phyloP scores from a whole-genome alignment of 108 stramenopile genomes.

The Cyclotella choctawhatcheeana region DNA sequence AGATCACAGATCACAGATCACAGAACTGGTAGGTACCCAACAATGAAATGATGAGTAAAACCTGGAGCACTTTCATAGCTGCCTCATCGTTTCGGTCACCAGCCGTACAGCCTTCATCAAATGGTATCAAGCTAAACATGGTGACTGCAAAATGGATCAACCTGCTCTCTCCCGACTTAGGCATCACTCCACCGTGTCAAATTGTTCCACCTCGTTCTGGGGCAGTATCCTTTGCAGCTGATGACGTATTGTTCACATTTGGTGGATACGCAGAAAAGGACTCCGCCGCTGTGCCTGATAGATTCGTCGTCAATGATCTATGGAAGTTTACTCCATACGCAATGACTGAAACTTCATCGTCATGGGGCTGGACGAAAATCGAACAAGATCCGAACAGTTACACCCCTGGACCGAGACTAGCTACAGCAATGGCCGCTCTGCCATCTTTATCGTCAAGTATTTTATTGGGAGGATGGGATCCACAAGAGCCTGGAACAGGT shows the following conservation, averaged over 20 bases:
- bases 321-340: constrained; percentile 55
- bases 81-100: too few relatives aligned
- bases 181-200: constrained; percentile 12
- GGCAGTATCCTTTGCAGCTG: constrained; percentile 54
- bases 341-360: constrained; percentile 7
- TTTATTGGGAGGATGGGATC: constrained; percentile 80
- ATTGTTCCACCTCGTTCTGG: constrained; percentile 68
- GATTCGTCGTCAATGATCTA: constrained; percentile 63
- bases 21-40: too few relatives aligned
- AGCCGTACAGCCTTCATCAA: neutral
- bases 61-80: too few relatives aligned
- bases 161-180: constrained; percentile 29
- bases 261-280: constrained; percentile 74
- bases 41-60: too few relatives aligned
- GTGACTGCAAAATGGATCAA: constrained; percentile 46
- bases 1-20: too few relatives aligned
- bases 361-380: constrained; percentile 46
- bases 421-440: constrained; percentile 52
- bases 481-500: constrained; percentile 63
- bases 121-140: neutral
- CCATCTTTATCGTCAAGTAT: constrained; percentile 11
- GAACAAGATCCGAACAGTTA: constrained; percentile 3
- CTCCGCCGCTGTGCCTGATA: constrained; percentile 5
- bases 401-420: constrained; percentile 67
- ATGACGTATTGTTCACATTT: constrained; percentile 52